Base-by-base conservation (phyloP, 768 basidiomycete genomes). In the Kwoniella pini region DNA sequence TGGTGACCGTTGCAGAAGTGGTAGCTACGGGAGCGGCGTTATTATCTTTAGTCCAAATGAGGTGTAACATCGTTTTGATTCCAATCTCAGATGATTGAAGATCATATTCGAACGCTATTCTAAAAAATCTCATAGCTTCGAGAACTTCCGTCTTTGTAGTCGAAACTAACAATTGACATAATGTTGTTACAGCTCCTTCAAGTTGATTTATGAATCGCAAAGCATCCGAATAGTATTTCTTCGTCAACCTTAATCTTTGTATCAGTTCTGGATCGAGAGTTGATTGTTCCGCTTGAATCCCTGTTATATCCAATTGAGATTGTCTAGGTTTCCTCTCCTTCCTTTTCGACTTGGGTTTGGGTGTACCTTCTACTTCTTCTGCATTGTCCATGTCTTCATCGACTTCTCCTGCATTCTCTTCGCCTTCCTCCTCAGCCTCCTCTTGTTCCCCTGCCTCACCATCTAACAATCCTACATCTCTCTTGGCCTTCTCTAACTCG, bases 21-120 rank as follows among this genome's bases (percentile, higher is more conserved):
- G 85, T 85, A 30, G 48, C 21, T 24, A 30, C 17, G n/a, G 88
- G 85, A 19, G 55, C 21, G 22, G 85, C 82, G 51, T 81, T 88
- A 71, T 91, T 91, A 72, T 99, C 95, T 75, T 98, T 98, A 26
- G 85, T 84, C 96, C 96, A 98, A 68, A 99, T 90, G 24, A 99
- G 82, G 77, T 98, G 96, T 13, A 99, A 76, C 95, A 98, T 97
- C 71, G 87, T 91, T 81, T 89, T 92, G 72, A 99, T 87, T 0
- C 96, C 96, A 44, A 90, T 90, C 78, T 89, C 86, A 1, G 94
- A 88, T 36, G 84, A 83, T 39, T 86, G 83, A 51, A 98, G 85
- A 67, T 90, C 82, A 72, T 94, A 96, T 71, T 88, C 88, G 68
- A 87, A 84, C 0, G 88, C 85, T 5, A 87, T 83, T 46, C 86